Conservation (phyloP, 805 yeast species). For the Starmera amethionina region DNA sequence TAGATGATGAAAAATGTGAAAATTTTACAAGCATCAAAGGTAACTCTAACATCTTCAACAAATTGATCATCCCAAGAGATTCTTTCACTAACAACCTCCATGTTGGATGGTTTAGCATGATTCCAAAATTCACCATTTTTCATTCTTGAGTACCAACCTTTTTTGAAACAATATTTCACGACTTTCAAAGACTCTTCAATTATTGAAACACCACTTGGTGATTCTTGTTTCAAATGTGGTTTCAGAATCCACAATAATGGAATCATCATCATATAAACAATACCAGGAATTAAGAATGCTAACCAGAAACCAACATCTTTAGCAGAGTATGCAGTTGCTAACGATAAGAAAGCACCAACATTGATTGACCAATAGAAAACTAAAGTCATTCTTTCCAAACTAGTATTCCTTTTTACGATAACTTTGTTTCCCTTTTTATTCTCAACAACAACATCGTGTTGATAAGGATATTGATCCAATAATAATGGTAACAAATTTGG, state of each 20-base stretch:
- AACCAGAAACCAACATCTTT: conserved; percentile 59
- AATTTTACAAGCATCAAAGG: conserved; percentile 63
- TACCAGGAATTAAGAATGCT: conserved; percentile 62
- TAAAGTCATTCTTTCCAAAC: conserved; percentile 68
- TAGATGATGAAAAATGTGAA: conserved; percentile 62
- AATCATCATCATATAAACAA: conserved; percentile 45
- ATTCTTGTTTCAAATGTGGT: conserved; percentile 17
- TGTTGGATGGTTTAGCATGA: conserved; percentile 47
- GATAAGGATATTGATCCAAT: conserved; percentile 64
- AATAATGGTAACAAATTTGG: conserved; percentile 61
- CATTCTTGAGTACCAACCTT: conserved; percentile 33
- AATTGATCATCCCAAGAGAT: conserved; percentile 55
- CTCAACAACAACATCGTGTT: conserved; percentile 47
- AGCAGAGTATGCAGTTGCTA: conserved; percentile 72
- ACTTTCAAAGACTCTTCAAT: conserved; percentile 34
- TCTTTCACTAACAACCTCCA: conserved; percentile 16
- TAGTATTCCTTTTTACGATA: conserved; percentile 57
- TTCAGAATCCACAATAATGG: conserved; percentile 30
- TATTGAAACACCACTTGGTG: conserved; percentile 28
- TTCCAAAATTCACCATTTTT: conserved; percentile 36
- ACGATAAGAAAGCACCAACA: conserved; percentile 63
- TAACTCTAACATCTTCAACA: conserved; percentile 62
- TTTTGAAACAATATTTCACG: conserved; percentile 27
- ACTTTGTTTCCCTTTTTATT: conserved; percentile 56
- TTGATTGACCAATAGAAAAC: conserved; percentile 70